Conservation (phyloP, 805 yeast species). For the Lipomyces chichibuensis region DNA sequence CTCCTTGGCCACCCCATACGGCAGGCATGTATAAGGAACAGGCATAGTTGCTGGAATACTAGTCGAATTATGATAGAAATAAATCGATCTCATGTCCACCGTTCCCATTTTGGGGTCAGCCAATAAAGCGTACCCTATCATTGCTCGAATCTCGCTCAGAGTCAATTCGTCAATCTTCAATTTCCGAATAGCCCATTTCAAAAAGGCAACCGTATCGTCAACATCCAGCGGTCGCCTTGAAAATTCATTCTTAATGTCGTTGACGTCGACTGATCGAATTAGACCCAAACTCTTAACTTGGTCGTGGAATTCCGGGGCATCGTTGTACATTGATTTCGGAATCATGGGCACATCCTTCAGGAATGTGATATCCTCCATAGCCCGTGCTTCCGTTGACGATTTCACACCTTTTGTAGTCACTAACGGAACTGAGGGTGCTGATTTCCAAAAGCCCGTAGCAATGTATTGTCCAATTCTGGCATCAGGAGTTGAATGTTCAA, state of each 20-base stretch:
- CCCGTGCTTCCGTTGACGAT: conserved; percentile 41
- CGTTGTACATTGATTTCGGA: conserved; percentile 33
- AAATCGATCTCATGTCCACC: conserved; percentile 37
- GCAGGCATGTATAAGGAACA: conserved; percentile 44
- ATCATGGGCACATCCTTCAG: conserved; percentile 40
- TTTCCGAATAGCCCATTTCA: conserved; percentile 41
- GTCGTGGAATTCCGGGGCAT: conserved; percentile 39
- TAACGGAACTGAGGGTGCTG: conserved; percentile 40
- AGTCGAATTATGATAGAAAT: conserved; percentile 38
- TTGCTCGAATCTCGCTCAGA: conserved; percentile 24
- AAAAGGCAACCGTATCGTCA: conserved; percentile 34
- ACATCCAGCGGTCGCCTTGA: conserved; percentile 38
- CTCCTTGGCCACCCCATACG: conserved; percentile 36
- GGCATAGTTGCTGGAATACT: conserved; percentile 39
- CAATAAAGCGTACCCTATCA: conserved; percentile 38
- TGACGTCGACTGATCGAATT: conserved; percentile 36
- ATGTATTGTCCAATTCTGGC: conserved; percentile 43
- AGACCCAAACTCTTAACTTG: conserved; percentile 37
- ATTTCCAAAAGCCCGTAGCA: conserved; percentile 46
- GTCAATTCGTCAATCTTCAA: conserved; percentile 26
- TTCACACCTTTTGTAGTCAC: conserved; percentile 44
- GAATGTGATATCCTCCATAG: conserved; percentile 40
- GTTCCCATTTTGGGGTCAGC: conserved; percentile 34
- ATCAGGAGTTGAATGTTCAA: conserved; percentile 46
- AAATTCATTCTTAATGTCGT: conserved; percentile 42